A percentile compares a stretch with the other conserved stretches of the same genome.
phyloP scores from a whole-genome alignment of 192 early-diverging fungal species.

The Dimargaris xerosporica region DNA sequence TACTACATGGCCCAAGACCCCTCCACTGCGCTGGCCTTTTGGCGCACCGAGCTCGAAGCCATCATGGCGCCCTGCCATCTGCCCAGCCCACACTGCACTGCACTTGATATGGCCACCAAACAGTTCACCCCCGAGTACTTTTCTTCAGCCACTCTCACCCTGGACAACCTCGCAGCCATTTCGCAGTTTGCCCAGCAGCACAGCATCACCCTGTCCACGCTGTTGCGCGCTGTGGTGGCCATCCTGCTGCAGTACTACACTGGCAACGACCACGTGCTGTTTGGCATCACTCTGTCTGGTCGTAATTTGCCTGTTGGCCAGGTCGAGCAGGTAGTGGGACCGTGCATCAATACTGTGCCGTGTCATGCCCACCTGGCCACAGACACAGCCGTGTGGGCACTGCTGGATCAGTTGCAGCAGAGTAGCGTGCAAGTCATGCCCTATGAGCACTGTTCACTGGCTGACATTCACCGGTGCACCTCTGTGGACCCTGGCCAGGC shows the following conservation, averaged over 20 bases:
- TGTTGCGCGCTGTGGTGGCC: not conserved
- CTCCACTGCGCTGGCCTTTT: not conserved
- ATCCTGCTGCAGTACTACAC: conserved; percentile 7
- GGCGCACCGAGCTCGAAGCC: not conserved
- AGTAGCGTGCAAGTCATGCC: no score
- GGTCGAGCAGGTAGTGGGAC: not conserved
- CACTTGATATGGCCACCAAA: not conserved
- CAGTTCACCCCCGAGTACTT: not conserved
- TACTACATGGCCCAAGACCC: not conserved
- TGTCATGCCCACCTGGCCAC: not conserved
- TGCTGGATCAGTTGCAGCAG: not conserved
- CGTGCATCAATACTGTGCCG: conserved; percentile 7
- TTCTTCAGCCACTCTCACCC: not conserved
- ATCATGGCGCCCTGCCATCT: no score
- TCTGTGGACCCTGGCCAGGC: no score
- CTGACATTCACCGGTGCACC: not conserved
- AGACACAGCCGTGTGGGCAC: not conserved
- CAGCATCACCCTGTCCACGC: not conserved
- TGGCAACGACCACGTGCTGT: not conserved
- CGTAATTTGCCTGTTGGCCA: not conserved
- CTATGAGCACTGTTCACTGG: not conserved
- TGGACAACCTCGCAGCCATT: not conserved
- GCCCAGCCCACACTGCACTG: no score
- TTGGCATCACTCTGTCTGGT: conserved; percentile 1
- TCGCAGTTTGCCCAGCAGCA: not conserved